Evolutionary conservation across 1,284 basidiomycete species (phyloP), one percentile per base, ranked within the genome.

Genomic region (Megacollybia platyphylla): DNA sequence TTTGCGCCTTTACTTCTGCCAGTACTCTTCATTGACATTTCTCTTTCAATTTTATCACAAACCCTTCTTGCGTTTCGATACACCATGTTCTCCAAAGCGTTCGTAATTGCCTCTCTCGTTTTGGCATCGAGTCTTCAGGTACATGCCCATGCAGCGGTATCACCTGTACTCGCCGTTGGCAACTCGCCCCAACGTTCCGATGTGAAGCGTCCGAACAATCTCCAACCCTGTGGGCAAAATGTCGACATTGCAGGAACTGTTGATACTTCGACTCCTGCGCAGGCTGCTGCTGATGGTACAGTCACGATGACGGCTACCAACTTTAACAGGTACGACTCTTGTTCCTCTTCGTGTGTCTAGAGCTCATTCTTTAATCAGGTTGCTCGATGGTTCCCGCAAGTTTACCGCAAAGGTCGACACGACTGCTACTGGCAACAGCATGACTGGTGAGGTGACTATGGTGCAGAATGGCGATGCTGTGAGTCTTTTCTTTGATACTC

Each of bases 301-400:
- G 68, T 73, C 53, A 57, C 56, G 7, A 62, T 63, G 7, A 68
- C 59, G 20, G 58, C 62, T 40, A 65, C 60, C 32, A 67, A 73
- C 57, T 75, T 71, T 55, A 76, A 76, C 49, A 59, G 48, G 73
- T 73, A 48, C 48, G 68, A 30, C 34, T 9, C 18, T 42, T 9
- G 43, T 35, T 36, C 6, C 37, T 32, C 39, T 27, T 1, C 17
- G 34, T 44, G 6, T 36, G 6, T 4, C 15, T 4, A 6, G 11
- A 34, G 31, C 11, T 2, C 10, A 34, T 11, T 34, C 10, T 41
- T 34, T 32, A 30, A 27, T 34, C 20, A 17, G 29, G 35, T 20
- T 37, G 24, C 15, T 24, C 37, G 73, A 76, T 52, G 74, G 73
- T 27, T 74, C 73, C 5, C 65, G 68, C n/a, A 55, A 64, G 44